Conservation (phyloP, 2,329 filamentous ascomycete genomes). For the Fusarium tjaetaba region DNA sequence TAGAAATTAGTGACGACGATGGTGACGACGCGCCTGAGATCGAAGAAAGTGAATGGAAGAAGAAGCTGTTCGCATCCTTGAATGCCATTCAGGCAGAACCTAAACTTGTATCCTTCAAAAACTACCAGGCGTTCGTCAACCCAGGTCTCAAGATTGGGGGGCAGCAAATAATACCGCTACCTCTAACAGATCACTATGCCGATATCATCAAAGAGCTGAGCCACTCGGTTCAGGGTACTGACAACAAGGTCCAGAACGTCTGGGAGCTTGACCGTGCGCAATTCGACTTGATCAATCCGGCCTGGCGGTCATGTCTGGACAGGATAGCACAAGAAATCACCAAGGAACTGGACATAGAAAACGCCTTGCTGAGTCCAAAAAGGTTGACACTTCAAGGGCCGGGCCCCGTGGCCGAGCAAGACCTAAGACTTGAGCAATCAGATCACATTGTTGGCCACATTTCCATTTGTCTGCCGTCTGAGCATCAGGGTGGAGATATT, state of each 20-base stretch:
- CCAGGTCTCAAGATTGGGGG: constrained; percentile 17
- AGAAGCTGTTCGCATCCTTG: constrained; percentile 2
- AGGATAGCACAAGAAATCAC: neutral
- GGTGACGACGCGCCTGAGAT: neutral
- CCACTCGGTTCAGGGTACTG: neutral
- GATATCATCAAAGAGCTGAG: constrained; percentile 10
- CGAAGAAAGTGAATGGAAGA: neutral
- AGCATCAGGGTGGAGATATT: constrained; percentile 20
- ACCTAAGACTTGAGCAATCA: neutral
- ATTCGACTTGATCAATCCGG: constrained; percentile 22
- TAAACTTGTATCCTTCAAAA: constrained; percentile 4
- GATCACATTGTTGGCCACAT: constrained; percentile 4
- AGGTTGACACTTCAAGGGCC: constrained; percentile 16
- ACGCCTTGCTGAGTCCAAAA: neutral
- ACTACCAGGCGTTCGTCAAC: constrained; percentile 20
- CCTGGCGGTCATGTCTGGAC: constrained; percentile 9
- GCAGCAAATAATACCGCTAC: constrained; percentile 9
- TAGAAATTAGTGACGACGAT: constrained; percentile 10
- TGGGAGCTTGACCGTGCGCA: constrained; percentile 22
- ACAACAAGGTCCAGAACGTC: neutral
- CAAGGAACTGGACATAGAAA: neutral
- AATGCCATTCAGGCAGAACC: constrained; percentile 2
- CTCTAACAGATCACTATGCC: constrained; percentile 10
- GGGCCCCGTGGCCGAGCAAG: neutral
- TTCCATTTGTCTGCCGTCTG: constrained; percentile 19